A percentile compares a stretch with the other conserved stretches of the same genome.
phyloP scores from a whole-genome alignment of 441 rosid species.

The Pelargonium myrrhifolium region DNA sequence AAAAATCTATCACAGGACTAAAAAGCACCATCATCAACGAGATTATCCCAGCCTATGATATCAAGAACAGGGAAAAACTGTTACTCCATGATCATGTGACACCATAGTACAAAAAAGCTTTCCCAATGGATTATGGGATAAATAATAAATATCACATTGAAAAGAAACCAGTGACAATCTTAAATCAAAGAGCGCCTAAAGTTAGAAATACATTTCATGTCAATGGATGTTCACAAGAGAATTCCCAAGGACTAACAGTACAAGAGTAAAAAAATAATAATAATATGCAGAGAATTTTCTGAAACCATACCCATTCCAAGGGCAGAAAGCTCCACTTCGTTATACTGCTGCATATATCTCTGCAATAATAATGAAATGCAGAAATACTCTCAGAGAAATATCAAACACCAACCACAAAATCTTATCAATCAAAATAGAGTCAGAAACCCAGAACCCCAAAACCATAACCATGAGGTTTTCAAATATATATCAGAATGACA shows the following conservation, averaged over 20 bases:
- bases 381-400: neutral
- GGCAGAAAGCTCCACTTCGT: conserved; percentile 82
- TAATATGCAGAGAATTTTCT: neutral
- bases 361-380: conserved; percentile 27
- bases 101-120: neutral
- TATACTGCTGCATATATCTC: conserved; percentile 93
- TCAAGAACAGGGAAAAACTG: neutral
- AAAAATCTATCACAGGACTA: neutral
- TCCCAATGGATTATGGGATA: neutral
- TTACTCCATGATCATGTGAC: neutral
- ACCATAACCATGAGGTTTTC: no score
- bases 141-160: neutral
- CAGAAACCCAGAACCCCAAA: neutral
- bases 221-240: neutral
- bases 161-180: neutral
- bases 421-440: neutral
- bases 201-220: neutral
- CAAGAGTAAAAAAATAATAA: no score
- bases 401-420: neutral
- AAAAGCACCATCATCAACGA: neutral
- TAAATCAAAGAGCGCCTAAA: neutral
- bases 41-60: neutral
- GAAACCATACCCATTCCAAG: conserved; percentile 76
- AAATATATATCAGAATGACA: no score
- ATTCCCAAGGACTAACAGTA: no score